These are phyloP conservation scores for Anthracocystis walkeri DNA, from an alignment of 1,284 basidiomycete genomes.

Conservation along the genomic window DNA sequence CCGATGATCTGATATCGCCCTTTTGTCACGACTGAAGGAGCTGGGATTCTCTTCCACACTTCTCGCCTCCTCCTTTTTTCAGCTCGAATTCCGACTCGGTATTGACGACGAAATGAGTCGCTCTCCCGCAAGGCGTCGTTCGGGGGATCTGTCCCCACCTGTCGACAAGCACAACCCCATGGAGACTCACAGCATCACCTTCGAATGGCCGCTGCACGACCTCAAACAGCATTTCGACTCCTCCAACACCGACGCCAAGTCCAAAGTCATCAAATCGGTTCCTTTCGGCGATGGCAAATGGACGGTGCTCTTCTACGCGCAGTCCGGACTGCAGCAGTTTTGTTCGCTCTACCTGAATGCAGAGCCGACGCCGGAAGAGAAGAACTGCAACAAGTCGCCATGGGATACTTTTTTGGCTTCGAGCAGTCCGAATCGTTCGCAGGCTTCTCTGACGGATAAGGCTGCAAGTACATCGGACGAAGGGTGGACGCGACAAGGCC, in stretches of 20 bases:
- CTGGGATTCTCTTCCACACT: background rate
- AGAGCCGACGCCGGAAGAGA: conserved; percentile 55
- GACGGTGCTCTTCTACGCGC: conserved; percentile 65
- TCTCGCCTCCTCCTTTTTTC: background rate
- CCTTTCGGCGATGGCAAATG: conserved; percentile 59
- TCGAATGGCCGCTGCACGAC: conserved; percentile 65
- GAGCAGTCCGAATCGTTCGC: conserved; percentile 16
- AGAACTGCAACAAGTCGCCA: conserved; percentile 33
- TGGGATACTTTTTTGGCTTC: conserved; percentile 32
- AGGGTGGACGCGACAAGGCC: conserved; percentile 83
- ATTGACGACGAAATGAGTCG: conserved; percentile 23
- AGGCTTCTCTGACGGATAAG: conserved; percentile 19
- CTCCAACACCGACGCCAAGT: conserved; percentile 69
- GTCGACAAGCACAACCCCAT: conserved; percentile 43
- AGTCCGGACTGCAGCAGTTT: conserved; percentile 59
- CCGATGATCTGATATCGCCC: background rate
- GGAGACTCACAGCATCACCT: conserved; percentile 53
- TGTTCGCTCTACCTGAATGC: conserved; percentile 66
- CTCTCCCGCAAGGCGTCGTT: conserved; percentile 33
- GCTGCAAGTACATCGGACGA: conserved; percentile 70
- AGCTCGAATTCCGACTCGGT: background rate
- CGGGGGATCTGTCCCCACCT: conserved; percentile 22
- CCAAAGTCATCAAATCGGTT: conserved; percentile 69
- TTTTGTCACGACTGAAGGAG: no score
- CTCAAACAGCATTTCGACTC: conserved; percentile 69